Evolutionary conservation across 139 green algal genomes (phyloP), one percentile per base, ranked within the genome.

Genomic region (Closterium sp.): DNA sequence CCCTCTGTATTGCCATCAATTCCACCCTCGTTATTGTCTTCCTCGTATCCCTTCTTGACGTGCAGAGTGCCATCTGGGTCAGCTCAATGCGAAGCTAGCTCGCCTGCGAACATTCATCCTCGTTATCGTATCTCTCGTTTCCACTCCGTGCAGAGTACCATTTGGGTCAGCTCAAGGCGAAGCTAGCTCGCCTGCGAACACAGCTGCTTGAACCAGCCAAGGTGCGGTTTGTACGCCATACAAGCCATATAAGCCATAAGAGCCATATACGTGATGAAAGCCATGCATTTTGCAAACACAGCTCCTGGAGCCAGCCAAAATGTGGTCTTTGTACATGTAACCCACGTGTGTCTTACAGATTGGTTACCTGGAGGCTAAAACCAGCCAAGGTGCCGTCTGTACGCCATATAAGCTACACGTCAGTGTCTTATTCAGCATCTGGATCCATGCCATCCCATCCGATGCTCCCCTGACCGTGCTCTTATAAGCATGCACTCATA

Each of bases 41-140:
- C 87, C n/a, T 90, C 87, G 24, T 90, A 10, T 90, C n/a, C 34
- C 3, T 89, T 92, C 30, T 27, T 24, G 19, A 29, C 34, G 62
- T 85, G 86, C 97, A 50, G 97, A 99, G 93, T 99, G 98, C 89
- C 98, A 99, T 91, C 90, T 99, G 86, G 98, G 98, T 9, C 97
- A 98, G 94, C 95, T 99, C 0, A 99, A 99, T 91, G 97, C 98
- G 7, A 98, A 98, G 91, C 96, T 99, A 22, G 98, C 98, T 31
- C 99, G 99, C 95, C 94, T 99, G 85, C 95, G 98, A 19, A 99
- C 98, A n/a, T n/a, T n/a, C n/a, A n/a, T n/a, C n/a, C n/a, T n/a
- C n/a, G n/a, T n/a, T n/a, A n/a, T n/a, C n/a, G n/a, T n/a, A n/a
- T n/a, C n/a, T n/a, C n/a, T n/a, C 7, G 42, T 62, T 7, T 13